Base-by-base conservation (phyloP, 2,329 filamentous ascomycete species). In the Drechslera avenae region DNA sequence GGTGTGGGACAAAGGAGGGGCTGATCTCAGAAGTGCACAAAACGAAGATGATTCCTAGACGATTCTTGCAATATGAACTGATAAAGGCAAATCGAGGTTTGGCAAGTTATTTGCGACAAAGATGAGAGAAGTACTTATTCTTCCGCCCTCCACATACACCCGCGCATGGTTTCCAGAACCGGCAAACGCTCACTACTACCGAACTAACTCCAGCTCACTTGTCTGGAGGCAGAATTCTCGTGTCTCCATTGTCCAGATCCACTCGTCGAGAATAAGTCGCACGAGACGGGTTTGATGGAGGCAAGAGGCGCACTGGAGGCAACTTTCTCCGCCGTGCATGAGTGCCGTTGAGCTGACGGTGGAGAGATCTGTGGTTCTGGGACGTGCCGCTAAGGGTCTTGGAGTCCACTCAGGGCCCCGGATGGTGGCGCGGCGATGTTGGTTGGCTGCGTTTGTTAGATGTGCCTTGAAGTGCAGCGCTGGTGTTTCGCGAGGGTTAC, bases 241-340 rank as follows among this genome's bases (percentile, higher is more conserved):
- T 46, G 26, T 57, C 54, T 59, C 55, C 56, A 59, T 55, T 34
- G 19, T 45, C 41, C 21, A 59, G 57, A 40, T 63, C 62, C 55
- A 63, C 56, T 43, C 41, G 46, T 55, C 42, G 44, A 54, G 43
- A 34, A 54, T 33, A 49, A 52, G 55, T 56, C 54, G 52, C 58
- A 55, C 33, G 37, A 30, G 40, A 12, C 45, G 48, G 30, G 52
- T 55, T 55, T 41, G 43, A 14, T 52, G 54, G 19, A 30, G 57
- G 16, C 26, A 50, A 39, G 21, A 41, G 19, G 32, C 8, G 39
- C 23, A 42, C 46, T 48, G 54, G 56, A 64, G 67, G 68, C 53
- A 69, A 69, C 60, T 68, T 48, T 57, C 54, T 59, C 68, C 68
- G 67, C 47, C 13, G 56, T 23, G 40, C 39, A 49, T 50, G 30